Evolutionary conservation across 495 filamentous ascomycete genomes (phyloP), one percentile per base, ranked within the genome.

Genomic region (Neurospora terricola): DNA sequence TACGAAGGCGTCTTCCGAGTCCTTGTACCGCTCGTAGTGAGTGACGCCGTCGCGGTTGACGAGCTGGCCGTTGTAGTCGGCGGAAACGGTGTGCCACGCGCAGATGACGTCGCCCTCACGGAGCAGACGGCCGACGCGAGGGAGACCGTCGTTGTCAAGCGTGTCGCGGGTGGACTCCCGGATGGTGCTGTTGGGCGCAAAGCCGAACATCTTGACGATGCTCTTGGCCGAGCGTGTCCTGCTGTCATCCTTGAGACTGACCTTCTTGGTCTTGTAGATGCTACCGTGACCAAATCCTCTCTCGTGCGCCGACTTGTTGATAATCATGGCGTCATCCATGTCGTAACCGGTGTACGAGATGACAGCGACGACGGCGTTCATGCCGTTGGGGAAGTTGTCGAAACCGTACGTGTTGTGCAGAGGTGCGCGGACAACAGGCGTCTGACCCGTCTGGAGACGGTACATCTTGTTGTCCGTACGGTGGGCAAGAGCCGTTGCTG

Each of bases 321-420:
- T 87, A 76, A 99, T 98, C 96, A 99, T 99, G 81, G 96, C 96
- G 83, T 99, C 96, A 85, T 99, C 96, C 96, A 99, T 98, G 86
- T 99, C 96, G 80, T 98, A 98, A 62, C 95, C 96, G 7, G 96
- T 98, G 83, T 99, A 99, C 5, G 96, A 97, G 73, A 99, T 97
- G 79, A 99, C 97, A 71, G 96, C 96, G 72, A 99, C 96, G 36
- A 99, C 88, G 10, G 94, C 94, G 80, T 99, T 99, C 77, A 88
- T 94, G n/a, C 96, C 96, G 79, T 98, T 97, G 70, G 96, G 96
- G 82, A 97, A 99, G 84, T 98, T 98, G 82, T 99, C 96, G 72
- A 99, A 89, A 21, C 95, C 96, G 78, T 98, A 99, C 42, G 93
- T 92, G 77, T 97, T 97, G 82, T 98, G 93, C 40, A 98, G 85